Evolutionary conservation across 305 asterid genomes (phyloP).

Genomic region (Plantago rigida): DNA sequence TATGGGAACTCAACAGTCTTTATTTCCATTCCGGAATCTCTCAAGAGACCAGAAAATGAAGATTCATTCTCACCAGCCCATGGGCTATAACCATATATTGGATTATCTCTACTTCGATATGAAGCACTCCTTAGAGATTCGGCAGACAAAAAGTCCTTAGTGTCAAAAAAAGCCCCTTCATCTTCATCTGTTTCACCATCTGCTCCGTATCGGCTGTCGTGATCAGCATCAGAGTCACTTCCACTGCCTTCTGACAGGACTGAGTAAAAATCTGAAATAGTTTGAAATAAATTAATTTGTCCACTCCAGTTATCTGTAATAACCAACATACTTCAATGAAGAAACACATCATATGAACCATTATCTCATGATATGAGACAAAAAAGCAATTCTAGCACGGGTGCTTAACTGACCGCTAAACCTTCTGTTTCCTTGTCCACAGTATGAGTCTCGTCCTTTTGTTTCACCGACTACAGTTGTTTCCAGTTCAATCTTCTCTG

Average conservation of each 20-base stretch:
- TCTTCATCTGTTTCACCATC: conserved; percentile 89
- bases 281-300: conserved; percentile 1
- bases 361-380: conserved; percentile 9
- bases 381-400: conserved; percentile 10
- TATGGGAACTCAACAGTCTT: conserved; percentile 57
- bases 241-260: conserved; percentile 91
- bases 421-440: conserved; percentile 87
- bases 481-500: conserved; percentile 91
- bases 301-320: conserved; percentile 17
- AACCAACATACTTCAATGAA: conserved; percentile 6
- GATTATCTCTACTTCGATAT: conserved; percentile 70
- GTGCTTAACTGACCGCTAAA: conserved; percentile 69
- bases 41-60: conserved; percentile 44
- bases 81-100: conserved; percentile 41
- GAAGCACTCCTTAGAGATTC: conserved; percentile 87
- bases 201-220: conserved; percentile 70
- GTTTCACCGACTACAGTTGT: conserved; percentile 97
- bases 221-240: conserved; percentile 85
- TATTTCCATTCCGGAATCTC: conserved; percentile 46
- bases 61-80: conserved; percentile 53
- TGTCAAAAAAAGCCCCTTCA: conserved; percentile 70
- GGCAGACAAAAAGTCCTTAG: conserved; percentile 75
- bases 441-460: conserved; percentile 83
- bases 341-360: conserved; percentile 8
- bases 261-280: conserved; percentile 77